These are phyloP conservation scores for Prosopis cineraria DNA, from an alignment of 306 rosid genomes.

Conservation along the genomic window DNA sequence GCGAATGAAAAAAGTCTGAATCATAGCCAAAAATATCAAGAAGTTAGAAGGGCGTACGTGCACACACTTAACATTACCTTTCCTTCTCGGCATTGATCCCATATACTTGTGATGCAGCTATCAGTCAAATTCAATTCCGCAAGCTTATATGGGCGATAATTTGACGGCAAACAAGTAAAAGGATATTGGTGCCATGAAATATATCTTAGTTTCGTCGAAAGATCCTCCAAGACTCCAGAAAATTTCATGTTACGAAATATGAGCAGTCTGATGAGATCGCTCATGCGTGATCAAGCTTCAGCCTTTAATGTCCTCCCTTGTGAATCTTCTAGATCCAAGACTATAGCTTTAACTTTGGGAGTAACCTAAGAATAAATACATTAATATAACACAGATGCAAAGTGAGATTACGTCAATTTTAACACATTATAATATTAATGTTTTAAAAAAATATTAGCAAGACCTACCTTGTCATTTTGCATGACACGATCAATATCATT, in stretches of 20 bases:
- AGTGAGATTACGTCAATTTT: neutral
- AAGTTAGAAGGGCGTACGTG: no score
- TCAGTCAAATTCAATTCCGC: neutral
- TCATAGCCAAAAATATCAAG: no score
- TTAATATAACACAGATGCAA: neutral
- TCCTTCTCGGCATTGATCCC: neutral
- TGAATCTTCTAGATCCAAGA: neutral
- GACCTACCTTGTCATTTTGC: neutral
- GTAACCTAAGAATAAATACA: neutral
- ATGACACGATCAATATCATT: neutral
- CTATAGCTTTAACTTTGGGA: conserved; percentile 11
- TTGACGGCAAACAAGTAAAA: neutral
- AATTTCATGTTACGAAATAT: neutral
- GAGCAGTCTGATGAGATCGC: neutral
- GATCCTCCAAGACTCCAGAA: neutral
- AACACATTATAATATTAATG: no score
- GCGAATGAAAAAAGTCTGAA: no score
- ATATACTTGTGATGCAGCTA: no score
- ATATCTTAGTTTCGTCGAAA: conserved; percentile 3
- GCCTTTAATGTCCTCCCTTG: neutral
- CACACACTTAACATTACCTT: no score
- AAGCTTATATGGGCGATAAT: neutral
- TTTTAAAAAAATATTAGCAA: neutral
- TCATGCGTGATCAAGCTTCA: neutral
- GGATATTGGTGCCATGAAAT: conserved; percentile 6